Percentiles rank a stretch among this genome's conserved stretches.
phyloP scores from a whole-genome alignment of 495 filamentous ascomycete species.

The Penicillium alfredii region DNA sequence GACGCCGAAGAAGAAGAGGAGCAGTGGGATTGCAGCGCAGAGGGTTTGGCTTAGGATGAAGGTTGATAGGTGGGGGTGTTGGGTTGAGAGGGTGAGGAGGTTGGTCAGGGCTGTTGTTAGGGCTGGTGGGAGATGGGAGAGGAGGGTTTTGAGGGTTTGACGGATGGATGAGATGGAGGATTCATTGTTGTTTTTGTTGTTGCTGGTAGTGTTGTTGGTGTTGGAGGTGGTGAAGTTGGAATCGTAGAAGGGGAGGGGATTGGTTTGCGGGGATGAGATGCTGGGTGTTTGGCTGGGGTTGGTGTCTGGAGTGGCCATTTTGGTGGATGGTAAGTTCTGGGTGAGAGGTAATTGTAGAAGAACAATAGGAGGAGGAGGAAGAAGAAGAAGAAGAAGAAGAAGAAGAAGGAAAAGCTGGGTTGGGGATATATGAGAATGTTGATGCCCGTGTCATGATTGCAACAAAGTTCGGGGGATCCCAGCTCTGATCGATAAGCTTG shows the following conservation, averaged over 20 bases:
- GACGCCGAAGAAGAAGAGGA: slow-evolving; percentile 51
- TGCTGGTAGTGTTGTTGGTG: neutral
- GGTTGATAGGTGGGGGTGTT: slow-evolving; percentile 22
- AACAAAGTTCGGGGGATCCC: too few relatives aligned
- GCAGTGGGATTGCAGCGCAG: slow-evolving; percentile 52
- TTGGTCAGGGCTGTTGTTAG: slow-evolving; percentile 2
- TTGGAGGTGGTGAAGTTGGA: neutral
- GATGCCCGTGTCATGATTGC: too few relatives aligned
- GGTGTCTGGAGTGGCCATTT: neutral
- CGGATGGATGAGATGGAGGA: slow-evolving; percentile 2
- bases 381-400: too few relatives aligned
- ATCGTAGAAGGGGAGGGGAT: neutral
- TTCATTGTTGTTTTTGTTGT: slow-evolving; percentile 2
- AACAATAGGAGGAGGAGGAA: too few relatives aligned
- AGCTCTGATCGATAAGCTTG: too few relatives aligned
- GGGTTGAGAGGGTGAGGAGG: slow-evolving; percentile 4
- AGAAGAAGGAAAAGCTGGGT: too few relatives aligned
- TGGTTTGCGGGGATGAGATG: neutral
- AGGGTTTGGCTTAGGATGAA: slow-evolving; percentile 52
- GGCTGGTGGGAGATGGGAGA: neutral
- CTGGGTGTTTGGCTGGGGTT: slow-evolving; percentile 1
- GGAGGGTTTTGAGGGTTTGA: neutral
- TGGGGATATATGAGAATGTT: too few relatives aligned
- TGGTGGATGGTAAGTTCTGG: neutral
- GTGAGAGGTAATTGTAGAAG: neutral